Evolutionary conservation across 2,329 filamentous ascomycete species (phyloP).

Genomic region (Cercospora janseana): DNA sequence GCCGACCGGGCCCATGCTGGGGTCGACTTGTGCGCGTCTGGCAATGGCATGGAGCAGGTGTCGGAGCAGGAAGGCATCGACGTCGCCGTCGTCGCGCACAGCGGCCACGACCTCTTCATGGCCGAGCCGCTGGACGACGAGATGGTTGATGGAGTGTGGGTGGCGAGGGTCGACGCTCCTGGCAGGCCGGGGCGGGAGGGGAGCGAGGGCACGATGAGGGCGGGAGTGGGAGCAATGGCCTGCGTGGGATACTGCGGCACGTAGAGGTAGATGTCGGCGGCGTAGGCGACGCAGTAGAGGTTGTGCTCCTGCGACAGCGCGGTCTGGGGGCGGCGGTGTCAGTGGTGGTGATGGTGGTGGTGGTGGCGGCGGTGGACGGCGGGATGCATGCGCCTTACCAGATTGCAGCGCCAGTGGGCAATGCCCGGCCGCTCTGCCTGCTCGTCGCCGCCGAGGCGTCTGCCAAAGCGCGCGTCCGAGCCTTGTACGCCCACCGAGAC

Average conservation of each 20-base stretch:
- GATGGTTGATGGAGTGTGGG: constrained; percentile 47
- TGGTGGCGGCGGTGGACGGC: not conserved
- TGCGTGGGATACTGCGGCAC: constrained; percentile 47
- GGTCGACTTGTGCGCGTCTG: constrained; percentile 34
- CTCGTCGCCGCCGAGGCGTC: constrained; percentile 25
- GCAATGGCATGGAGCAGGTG: constrained; percentile 38
- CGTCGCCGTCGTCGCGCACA: constrained; percentile 58
- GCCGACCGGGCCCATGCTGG: constrained; percentile 41
- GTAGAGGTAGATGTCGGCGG: constrained; percentile 43
- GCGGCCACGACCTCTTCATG: constrained; percentile 51
- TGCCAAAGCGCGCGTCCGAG: constrained; percentile 31
- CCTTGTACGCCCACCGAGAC: constrained; percentile 30
- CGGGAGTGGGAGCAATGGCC: constrained; percentile 37
- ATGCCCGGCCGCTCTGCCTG: constrained; percentile 29
- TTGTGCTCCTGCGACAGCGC: constrained; percentile 48
- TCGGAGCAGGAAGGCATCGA: constrained; percentile 44
- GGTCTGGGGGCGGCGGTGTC: constrained; percentile 35
- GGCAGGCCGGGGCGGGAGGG: constrained; percentile 33
- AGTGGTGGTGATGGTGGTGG: not conserved
- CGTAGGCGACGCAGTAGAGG: constrained; percentile 50
- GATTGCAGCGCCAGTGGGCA: constrained; percentile 44
- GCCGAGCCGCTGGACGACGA: constrained; percentile 47
- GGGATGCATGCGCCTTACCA: constrained; percentile 34
- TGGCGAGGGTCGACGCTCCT: constrained; percentile 40
- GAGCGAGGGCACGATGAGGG: constrained; percentile 42